Evolutionary conservation across 2,329 filamentous ascomycete genomes (phyloP), one percentile per base, ranked within the genome.

Genomic region (Daldinia eschscholtzii): DNA sequence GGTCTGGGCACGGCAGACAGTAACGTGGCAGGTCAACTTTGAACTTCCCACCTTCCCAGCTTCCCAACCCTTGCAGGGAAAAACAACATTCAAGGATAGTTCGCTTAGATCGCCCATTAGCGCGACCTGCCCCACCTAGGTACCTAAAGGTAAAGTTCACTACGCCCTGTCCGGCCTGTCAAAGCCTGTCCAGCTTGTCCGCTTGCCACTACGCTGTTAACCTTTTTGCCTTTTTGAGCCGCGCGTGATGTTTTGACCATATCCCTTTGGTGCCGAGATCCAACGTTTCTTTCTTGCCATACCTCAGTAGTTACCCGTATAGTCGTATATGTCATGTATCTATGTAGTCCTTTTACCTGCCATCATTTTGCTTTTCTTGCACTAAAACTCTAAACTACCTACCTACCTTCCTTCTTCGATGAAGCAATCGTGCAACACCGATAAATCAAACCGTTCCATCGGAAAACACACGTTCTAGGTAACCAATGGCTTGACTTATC

Each of bases 91-190:
- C 20, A 57, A 33, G 56, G 53, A 64, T 67, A 48, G 28, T 55
- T 70, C 67, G 67, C 64, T 70, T 70, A 70, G 58, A 68, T 65
- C 62, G 30, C 28, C 53, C 5, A 55, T 61, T 65, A 65, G 58
- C 59, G 59, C 68, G 58, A 23, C 23, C 61, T n/a, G 23, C 37
- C 46, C 28, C 3, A 33, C 6, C 30, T 6, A 33, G 30, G 30
- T 33, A 33, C 20, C 20, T 23, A 23, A 41, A 66, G 48, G 46
- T 61, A 62, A 50, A 50, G 23, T 50, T 12, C 23, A 50, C 44
- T 50, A 50, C 44, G 44, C 18, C 9, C 30, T 33, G 9, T 33
- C 30, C 2, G 4, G 30, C 7, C 30, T 33, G 7, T 33, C 7
- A 1, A 33, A 33, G 30, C 7, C 30, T 33, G 7, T 33, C 7